Evolutionary conservation across 208 protist species (phyloP).

Genomic region (Crithidia bombi): DNA sequence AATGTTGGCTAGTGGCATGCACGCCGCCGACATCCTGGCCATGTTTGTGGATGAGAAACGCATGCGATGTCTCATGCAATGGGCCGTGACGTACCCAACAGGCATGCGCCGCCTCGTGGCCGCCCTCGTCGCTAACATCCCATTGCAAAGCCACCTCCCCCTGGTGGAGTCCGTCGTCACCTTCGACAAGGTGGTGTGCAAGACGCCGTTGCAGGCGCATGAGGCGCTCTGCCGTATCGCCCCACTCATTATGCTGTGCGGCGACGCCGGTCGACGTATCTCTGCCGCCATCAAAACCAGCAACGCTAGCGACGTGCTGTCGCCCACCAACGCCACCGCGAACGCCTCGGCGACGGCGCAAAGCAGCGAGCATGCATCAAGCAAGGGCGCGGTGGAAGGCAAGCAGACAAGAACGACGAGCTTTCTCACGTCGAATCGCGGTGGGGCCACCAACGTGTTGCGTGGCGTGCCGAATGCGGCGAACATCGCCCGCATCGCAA

Average conservation of each 20-base stretch:
- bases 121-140: conserved; percentile 53
- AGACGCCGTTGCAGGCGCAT: conserved; percentile 58
- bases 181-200: conserved; percentile 51
- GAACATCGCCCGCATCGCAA: conserved; percentile 13
- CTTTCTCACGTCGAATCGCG: conserved; percentile 12
- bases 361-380: background rate
- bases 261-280: conserved; percentile 30
- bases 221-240: conserved; percentile 51
- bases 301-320: background rate
- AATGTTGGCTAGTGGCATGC: conserved; percentile 52
- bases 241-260: conserved; percentile 62
- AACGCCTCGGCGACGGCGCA: background rate
- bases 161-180: conserved; percentile 81
- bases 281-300: conserved; percentile 20
- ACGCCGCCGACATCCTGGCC: conserved; percentile 48
- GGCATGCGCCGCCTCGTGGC: conserved; percentile 54
- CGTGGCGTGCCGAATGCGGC: conserved; percentile 15
- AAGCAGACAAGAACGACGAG: conserved; percentile 5
- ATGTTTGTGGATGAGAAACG: conserved; percentile 47
- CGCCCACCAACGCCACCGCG: background rate
- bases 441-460: conserved; percentile 9
- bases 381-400: background rate
- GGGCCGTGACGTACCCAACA: conserved; percentile 33
- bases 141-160: conserved; percentile 55
- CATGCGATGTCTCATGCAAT: conserved; percentile 50